These are phyloP conservation scores for Alloteropsis semialata DNA, from an alignment of 176 grass and related monocot genomes.

Conservation along the genomic window DNA sequence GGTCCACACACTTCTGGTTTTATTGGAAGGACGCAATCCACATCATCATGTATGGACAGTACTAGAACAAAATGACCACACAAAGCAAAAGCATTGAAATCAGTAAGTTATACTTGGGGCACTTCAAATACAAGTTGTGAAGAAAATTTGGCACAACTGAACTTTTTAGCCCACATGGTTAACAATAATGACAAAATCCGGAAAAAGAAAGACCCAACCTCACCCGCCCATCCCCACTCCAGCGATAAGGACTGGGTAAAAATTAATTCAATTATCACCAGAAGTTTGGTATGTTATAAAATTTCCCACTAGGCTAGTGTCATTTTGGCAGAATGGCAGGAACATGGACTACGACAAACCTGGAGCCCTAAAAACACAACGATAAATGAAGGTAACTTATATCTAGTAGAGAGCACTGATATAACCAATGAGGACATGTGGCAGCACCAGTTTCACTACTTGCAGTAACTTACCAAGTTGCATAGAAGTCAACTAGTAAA, in stretches of 20 bases:
- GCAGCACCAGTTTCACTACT: not conserved
- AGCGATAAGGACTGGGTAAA: not conserved
- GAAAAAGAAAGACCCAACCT: not conserved
- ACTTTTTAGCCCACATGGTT: not conserved
- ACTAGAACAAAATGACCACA: not conserved
- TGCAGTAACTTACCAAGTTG: slow-evolving; percentile 68
- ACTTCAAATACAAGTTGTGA: not conserved
- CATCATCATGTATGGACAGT: not conserved
- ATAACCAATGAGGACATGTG: not conserved
- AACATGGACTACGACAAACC: not conserved
- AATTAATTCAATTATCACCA: not conserved
- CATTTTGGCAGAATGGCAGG: not conserved
- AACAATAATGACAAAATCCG: not conserved
- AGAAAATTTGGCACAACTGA: not conserved
- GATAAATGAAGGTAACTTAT: not conserved
- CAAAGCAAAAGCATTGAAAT: not conserved
- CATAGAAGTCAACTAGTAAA: slow-evolving; percentile 90
- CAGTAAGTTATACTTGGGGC: not conserved
- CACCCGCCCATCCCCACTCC: not conserved
- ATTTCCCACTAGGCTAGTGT: too few relatives aligned
- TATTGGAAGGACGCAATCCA: not conserved
- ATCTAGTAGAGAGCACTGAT: not conserved
- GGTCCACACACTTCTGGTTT: not conserved
- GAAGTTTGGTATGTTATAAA: not conserved
- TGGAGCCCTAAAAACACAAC: not conserved